These are phyloP conservation scores for Ceratocystis huliohia DNA, from an alignment of 2,329 filamentous ascomycete species.

Conservation along the genomic window DNA sequence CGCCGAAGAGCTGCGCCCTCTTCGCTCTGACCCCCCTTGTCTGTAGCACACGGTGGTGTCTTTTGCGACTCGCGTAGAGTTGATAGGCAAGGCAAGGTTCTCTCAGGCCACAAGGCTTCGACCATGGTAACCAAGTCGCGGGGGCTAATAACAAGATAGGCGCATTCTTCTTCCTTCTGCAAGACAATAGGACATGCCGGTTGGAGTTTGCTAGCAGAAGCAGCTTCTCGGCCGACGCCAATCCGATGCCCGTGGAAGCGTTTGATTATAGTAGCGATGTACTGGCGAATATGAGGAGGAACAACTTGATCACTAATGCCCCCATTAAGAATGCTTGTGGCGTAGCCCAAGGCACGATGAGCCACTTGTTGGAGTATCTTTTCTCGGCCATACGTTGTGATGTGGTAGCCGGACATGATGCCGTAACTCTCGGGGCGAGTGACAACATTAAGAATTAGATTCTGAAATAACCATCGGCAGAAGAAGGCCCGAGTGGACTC, in stretches of 20 bases:
- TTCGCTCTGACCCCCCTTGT: conserved; percentile 38
- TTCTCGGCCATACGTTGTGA: conserved; percentile 79
- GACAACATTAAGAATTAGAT: conserved; percentile 70
- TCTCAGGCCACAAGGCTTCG: conserved; percentile 71
- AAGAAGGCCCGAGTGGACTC: conserved; percentile 70
- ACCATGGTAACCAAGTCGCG: conserved; percentile 69
- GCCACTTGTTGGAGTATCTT: conserved; percentile 70
- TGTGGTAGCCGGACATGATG: conserved; percentile 78
- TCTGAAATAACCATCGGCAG: conserved; percentile 83
- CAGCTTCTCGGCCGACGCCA: neutral
- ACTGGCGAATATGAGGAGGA: conserved; percentile 48
- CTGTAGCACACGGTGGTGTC: neutral
- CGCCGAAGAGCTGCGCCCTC: conserved; percentile 53
- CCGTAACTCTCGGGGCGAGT: conserved; percentile 74
- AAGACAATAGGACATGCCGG: neutral
- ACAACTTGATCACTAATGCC: conserved; percentile 46
- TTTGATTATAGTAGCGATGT: conserved; percentile 59
- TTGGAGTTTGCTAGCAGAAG: neutral
- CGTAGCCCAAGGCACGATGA: conserved; percentile 63
- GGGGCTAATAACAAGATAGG: conserved; percentile 66
- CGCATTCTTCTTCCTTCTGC: conserved; percentile 26
- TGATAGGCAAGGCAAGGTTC: conserved; percentile 43
- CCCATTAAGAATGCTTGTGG: conserved; percentile 52
- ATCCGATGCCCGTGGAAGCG: conserved; percentile 41
- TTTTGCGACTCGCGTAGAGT: neutral